Base-by-base conservation (phyloP, 306 rosid species). In the Cucurbita ficifolia region DNA sequence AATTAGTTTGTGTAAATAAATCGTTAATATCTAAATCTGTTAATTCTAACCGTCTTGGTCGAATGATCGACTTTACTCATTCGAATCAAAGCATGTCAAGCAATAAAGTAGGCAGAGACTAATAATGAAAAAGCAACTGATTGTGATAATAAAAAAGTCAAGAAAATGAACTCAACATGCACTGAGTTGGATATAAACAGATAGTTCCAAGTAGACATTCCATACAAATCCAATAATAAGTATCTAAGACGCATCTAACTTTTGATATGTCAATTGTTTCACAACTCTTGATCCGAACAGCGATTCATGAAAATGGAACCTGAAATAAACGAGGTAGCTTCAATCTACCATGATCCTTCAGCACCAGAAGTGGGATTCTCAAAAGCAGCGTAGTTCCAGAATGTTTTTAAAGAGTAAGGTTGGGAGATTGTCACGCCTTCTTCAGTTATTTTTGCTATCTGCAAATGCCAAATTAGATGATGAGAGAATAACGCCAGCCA, bases 291-390 rank as follows among this genome's bases (percentile, higher is more conserved):
- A 56, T 29, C 4, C 4, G 11, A 49, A 7, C 3, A 54, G 9
- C 5, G 38, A 11, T 39, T 60, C 36, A 13, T 4, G 2, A n/a
- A 62, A 60, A 2, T 12, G 51, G 29, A 35, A 39, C 38, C 48
- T 22, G 39, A 4, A 63, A 63, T 36, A 38, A 56, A 51, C 51
- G 10, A n/a, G 6, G 22, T 8, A 19, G 50, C 39, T 53, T n/a
- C 38, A n/a, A 39, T 75, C 87, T 91, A 91, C 96, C 97, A 91
- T 54, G 96, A 89, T 22, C 97, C 97, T 81, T 89, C 97, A 11
- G 96, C 96, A 39, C 90, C 97, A 36, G 69, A 77, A 6, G 96
- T 88, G 22, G 90, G 97, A 80, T 92, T 92, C 80, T 82, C 73
- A 76, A 92, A 92, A 49, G 97, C 90, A 29, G 90, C 70, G 80